Conservation (phyloP, 2,329 filamentous ascomycete genomes). For the Aspergillus pseudoviridinutans region DNA sequence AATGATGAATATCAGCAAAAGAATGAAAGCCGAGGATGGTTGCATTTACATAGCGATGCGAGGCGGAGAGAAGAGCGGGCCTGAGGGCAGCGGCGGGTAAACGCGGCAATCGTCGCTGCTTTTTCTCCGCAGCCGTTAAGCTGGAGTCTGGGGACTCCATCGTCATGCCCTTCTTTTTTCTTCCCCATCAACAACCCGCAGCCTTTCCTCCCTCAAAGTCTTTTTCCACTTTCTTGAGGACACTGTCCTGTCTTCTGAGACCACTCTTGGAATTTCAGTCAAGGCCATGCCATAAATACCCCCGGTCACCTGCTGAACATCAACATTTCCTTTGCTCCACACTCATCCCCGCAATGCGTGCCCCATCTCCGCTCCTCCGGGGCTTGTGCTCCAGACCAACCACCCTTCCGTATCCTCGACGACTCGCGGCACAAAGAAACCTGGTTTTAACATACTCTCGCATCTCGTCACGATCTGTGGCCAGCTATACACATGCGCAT, state of each 20-base stretch:
- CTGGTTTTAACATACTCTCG: constrained; percentile 2
- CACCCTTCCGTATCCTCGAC: constrained; percentile 19
- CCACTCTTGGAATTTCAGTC: constrained; percentile 7
- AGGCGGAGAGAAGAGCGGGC: constrained; percentile 5
- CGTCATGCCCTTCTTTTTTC: constrained; percentile 15
- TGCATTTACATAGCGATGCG: background rate
- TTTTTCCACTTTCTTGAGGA: background rate
- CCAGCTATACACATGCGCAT: constrained; percentile 74
- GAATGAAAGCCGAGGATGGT: background rate
- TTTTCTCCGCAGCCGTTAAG: constrained; percentile 22
- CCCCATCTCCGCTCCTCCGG: constrained; percentile 37
- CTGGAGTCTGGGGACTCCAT: constrained; percentile 3
- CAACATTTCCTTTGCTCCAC: constrained; percentile 6
- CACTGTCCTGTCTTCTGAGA: constrained; percentile 14
- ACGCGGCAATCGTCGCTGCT: constrained; percentile 44
- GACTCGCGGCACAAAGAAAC: constrained; percentile 14
- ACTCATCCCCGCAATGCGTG: constrained; percentile 32
- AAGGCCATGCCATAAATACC: constrained; percentile 1
- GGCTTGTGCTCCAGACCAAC: constrained; percentile 30
- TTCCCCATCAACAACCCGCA: constrained; percentile 3
- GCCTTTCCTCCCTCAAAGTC: background rate
- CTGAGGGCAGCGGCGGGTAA: constrained; percentile 34
- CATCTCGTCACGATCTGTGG: constrained; percentile 46
- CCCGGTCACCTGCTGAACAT: background rate
- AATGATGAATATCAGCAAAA: background rate